These are phyloP conservation scores for Mallotus nudiflorus DNA, from an alignment of 345 rosid species.

Conservation along the genomic window DNA sequence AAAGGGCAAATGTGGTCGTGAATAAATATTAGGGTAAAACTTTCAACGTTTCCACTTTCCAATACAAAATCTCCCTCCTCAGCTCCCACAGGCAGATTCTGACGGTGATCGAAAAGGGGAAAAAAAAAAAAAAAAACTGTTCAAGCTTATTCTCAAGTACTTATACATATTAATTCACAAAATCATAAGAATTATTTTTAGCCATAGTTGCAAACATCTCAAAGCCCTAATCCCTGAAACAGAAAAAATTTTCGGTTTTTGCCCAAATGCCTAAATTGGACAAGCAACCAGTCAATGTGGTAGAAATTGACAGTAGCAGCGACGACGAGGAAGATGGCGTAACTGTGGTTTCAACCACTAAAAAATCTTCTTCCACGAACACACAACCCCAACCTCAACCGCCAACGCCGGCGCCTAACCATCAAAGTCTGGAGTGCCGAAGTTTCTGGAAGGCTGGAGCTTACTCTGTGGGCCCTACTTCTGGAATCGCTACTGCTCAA, in stretches of 20 bases:
- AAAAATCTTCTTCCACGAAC: not conserved
- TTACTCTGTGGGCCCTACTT: slow-evolving; percentile 27
- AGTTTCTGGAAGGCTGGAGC: slow-evolving; percentile 93
- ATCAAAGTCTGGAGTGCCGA: slow-evolving; percentile 46
- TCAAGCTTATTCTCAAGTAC: too few species aligned
- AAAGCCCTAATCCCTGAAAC: slow-evolving; percentile 1
- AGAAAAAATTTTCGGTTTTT: too few species aligned
- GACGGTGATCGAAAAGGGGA: too few species aligned
- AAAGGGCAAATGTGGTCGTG: too few species aligned
- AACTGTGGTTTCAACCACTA: not conserved
- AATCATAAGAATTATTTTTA: too few species aligned
- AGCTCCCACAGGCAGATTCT: too few species aligned
- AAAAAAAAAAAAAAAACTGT: too few species aligned
- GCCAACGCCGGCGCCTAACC: slow-evolving; percentile 20
- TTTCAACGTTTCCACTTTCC: too few species aligned
- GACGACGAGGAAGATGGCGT: slow-evolving; percentile 55
- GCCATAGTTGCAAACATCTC: not conserved
- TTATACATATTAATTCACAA: too few species aligned
- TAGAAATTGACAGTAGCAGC: slow-evolving; percentile 46
- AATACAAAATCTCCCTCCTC: too few species aligned
- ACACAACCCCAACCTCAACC: slow-evolving; percentile 5
- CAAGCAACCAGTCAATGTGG: slow-evolving; percentile 24
- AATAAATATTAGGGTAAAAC: too few species aligned
- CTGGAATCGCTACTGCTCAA: slow-evolving; percentile 23
- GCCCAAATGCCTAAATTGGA: slow-evolving; percentile 32